These are phyloP conservation scores for Gamarada debralockiae DNA, from an alignment of 495 filamentous ascomycete species.

Conservation along the genomic window DNA sequence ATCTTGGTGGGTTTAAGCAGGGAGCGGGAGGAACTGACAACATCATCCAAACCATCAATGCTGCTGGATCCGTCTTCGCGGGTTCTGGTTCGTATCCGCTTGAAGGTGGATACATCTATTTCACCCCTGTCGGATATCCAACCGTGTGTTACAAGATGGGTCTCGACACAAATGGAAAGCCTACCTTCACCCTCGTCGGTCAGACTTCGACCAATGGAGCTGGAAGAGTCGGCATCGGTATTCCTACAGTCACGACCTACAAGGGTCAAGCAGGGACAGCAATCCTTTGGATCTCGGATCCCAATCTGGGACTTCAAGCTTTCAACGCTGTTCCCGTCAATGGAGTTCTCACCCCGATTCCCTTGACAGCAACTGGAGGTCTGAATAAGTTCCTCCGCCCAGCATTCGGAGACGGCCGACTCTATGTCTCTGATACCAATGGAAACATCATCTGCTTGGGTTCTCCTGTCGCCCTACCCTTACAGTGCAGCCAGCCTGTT, in stretches of 20 bases:
- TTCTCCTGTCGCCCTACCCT: conserved; percentile 35
- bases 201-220: conserved; percentile 31
- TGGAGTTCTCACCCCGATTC: conserved; percentile 35
- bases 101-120: conserved; percentile 46
- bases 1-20: conserved; percentile 46
- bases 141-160: conserved; percentile 37
- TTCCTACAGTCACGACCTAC: conserved; percentile 36
- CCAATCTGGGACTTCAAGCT: conserved; percentile 30
- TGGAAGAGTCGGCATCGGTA: conserved; percentile 35
- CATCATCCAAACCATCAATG: conserved; percentile 37
- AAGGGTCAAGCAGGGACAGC: conserved; percentile 35
- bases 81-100: conserved; percentile 42
- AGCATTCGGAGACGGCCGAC: conserved; percentile 41
- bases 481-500: conserved; percentile 35
- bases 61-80: conserved; percentile 37
- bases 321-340: conserved; percentile 37
- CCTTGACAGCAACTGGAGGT: conserved; percentile 32
- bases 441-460: conserved; percentile 38
- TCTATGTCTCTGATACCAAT: conserved; percentile 36
- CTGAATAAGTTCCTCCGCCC: conserved; percentile 44
- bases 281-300: conserved; percentile 34
- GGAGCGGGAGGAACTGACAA: conserved; percentile 37
- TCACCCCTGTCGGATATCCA: conserved; percentile 25
- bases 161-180: conserved; percentile 30
- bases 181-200: conserved; percentile 34